A percentile compares a stretch with the other conserved stretches of the same genome.
Evolutionary conservation across 2,329 filamentous ascomycete species (phyloP).

Genomic region (Claviceps purpurea): DNA sequence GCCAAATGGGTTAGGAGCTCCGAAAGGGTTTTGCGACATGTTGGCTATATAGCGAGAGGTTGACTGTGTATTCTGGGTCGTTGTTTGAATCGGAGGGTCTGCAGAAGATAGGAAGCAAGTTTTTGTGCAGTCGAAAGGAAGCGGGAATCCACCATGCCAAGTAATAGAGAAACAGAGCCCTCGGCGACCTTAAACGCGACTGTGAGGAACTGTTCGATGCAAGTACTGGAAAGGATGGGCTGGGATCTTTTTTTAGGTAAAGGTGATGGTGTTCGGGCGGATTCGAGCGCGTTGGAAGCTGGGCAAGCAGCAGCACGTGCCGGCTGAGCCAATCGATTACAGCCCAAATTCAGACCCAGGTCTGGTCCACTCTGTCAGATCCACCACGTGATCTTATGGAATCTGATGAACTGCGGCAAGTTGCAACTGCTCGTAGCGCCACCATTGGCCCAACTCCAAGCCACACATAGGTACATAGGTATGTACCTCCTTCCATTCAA

Average conservation of each 20-base stretch:
- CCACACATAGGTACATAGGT: too few relatives aligned
- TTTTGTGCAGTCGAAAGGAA: not conserved
- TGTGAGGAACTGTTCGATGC: too few relatives aligned
- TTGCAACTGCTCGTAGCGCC: too few relatives aligned
- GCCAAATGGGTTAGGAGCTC: conserved; percentile 19
- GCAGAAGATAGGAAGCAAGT: not conserved
- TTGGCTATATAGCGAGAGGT: conserved; percentile 4
- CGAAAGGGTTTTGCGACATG: conserved; percentile 28
- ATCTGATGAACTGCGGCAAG: too few relatives aligned
- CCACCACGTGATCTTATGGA: too few relatives aligned
- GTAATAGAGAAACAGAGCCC: not conserved
- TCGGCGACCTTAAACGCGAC: not conserved
- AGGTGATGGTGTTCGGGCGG: conserved; percentile 1
- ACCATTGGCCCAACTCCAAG: too few relatives aligned
- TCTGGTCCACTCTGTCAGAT: too few relatives aligned
- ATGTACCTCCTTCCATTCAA: too few relatives aligned
- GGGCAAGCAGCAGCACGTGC: not conserved
- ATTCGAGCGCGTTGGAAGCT: not conserved
- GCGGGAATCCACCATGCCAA: not conserved
- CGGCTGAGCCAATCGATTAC: not conserved
- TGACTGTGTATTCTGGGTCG: not conserved
- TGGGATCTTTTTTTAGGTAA: conserved; percentile 5
- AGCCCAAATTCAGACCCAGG: too few relatives aligned
- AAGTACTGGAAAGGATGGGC: not conserved
- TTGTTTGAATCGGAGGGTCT: not conserved